Base-by-base conservation (phyloP, 2,329 filamentous ascomycete species). In the Neonectria sp. region DNA sequence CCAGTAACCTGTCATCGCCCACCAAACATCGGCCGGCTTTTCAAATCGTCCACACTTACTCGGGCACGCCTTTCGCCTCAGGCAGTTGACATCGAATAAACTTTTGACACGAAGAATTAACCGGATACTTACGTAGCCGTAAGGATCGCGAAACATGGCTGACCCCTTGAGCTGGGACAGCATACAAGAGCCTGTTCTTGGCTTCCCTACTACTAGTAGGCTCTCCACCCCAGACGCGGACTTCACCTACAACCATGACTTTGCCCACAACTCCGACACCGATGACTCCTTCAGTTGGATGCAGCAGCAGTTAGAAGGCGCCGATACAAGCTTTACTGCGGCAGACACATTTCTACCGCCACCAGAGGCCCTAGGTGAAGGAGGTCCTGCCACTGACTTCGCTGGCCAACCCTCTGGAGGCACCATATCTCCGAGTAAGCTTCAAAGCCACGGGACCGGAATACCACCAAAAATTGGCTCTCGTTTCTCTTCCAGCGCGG, bases 401-500 rank as follows among this genome's bases (percentile, higher is more conserved):
- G 46, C 25, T 49, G 46, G 46, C 25, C 21, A 49, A 25, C 46
- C 46, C 24, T 15, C 45, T 25, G 25, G 9, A 17, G 25, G 46
- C 46, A 49, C 46, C 4, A 49, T 25, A 49, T 25, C 46, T 25
- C 24, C 25, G 46, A 25, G 24, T 13, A 24, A 49, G 13, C 25
- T 49, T 25, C 4, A 37, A 17, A 37, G 17, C 15, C 35, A 13
- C 13, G 35, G 6, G 15, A 13, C 13, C 35, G 17, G 15, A 37
- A 17, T 37, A 15, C 13, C 35, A 37, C 35, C 35, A 6, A 72
- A 74, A 21, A 48, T 60, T 1, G 72, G 73, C 2, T 71, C 52
- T 6, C 51, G 73, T 3, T 68, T 75, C 3, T 72, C 73, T 4
- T 60, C 59, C 0, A 55, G 52, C 3, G 73, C 73, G 2, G 55